Conservation (phyloP, 805 yeast genomes). For the Sugiyamaella boreocaroliniensis region DNA sequence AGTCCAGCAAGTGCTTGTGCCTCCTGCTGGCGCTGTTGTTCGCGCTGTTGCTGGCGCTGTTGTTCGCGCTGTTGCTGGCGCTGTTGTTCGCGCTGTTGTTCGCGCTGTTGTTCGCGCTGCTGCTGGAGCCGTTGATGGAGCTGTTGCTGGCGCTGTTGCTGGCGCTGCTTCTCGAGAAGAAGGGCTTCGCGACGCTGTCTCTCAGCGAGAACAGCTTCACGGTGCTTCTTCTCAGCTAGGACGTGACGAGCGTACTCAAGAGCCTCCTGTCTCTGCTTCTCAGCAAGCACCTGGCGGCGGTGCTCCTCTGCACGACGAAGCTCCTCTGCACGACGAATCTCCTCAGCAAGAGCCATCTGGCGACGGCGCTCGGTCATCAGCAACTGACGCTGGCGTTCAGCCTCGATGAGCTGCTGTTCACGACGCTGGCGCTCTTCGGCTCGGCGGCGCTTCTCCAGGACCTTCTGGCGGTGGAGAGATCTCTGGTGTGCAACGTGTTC, state of each 20-base stretch:
- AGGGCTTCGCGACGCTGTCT: background rate
- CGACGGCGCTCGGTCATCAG: background rate
- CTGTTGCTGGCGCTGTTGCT: constrained; percentile 3
- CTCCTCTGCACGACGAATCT: constrained; percentile 4
- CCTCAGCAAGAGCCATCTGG: background rate
- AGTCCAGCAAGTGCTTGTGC: background rate
- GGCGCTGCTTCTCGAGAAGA: background rate
- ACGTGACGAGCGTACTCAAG: background rate
- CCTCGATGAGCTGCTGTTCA: background rate
- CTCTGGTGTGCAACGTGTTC: background rate
- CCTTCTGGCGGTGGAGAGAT: background rate
- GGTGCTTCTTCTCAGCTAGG: background rate
- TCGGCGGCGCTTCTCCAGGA: background rate
- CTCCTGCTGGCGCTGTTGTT: constrained; percentile 1
- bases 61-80: constrained; percentile 3
- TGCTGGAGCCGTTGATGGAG: too few species aligned
- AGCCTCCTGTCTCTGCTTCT: constrained; percentile 3
- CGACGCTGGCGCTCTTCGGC: background rate
- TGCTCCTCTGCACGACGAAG: constrained; percentile 9
- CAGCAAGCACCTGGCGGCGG: constrained; percentile 5
- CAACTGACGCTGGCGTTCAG: background rate
- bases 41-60: constrained; percentile 2
- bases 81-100: background rate
- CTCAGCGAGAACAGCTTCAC: constrained; percentile 1
- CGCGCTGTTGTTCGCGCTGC: background rate